Evolutionary conservation across 345 rosid species (phyloP).

Genomic region (Mallotus nudiflorus): DNA sequence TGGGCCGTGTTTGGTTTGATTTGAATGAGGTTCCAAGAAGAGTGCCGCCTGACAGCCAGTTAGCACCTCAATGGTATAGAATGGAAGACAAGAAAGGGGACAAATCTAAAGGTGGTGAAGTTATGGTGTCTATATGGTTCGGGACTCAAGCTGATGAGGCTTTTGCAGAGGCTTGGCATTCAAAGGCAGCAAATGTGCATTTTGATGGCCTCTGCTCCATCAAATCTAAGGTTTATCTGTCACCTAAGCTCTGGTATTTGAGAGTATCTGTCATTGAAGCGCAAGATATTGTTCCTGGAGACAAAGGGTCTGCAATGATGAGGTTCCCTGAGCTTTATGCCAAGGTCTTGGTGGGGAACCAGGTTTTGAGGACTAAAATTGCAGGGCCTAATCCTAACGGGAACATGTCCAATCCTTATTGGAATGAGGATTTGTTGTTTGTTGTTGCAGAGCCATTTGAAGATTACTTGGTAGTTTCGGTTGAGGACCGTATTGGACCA

Average conservation of each 20-base stretch:
- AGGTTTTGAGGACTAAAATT: conserved; percentile 51
- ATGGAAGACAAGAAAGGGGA: conserved; percentile 59
- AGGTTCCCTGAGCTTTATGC: conserved; percentile 54
- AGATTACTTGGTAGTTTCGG: conserved; percentile 49
- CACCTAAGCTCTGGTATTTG: conserved; percentile 76
- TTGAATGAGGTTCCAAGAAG: conserved; percentile 60
- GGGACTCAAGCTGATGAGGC: conserved; percentile 85
- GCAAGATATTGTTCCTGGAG: conserved; percentile 55
- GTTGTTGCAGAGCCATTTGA: conserved; percentile 77
- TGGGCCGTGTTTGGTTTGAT: conserved; percentile 70
- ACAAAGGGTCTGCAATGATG: conserved; percentile 43
- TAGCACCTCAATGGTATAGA: conserved; percentile 77
- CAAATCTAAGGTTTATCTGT: conserved; percentile 68
- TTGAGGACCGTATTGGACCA: conserved; percentile 56
- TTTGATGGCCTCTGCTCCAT: conserved; percentile 56
- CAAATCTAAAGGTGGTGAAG: conserved; percentile 44
- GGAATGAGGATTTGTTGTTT: conserved; percentile 73
- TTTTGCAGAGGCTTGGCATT: conserved; percentile 75
- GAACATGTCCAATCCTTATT: conserved; percentile 57
- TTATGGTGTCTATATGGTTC: conserved; percentile 74
- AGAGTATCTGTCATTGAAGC: conserved; percentile 67
- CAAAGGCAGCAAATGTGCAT: conserved; percentile 65
- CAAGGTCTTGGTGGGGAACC: conserved; percentile 64
- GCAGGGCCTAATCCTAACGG: conserved; percentile 38
- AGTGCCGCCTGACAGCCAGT: conserved; percentile 72